These are phyloP conservation scores for Boletus eberwhitei DNA, from an alignment of 768 basidiomycete species.

Conservation along the genomic window DNA sequence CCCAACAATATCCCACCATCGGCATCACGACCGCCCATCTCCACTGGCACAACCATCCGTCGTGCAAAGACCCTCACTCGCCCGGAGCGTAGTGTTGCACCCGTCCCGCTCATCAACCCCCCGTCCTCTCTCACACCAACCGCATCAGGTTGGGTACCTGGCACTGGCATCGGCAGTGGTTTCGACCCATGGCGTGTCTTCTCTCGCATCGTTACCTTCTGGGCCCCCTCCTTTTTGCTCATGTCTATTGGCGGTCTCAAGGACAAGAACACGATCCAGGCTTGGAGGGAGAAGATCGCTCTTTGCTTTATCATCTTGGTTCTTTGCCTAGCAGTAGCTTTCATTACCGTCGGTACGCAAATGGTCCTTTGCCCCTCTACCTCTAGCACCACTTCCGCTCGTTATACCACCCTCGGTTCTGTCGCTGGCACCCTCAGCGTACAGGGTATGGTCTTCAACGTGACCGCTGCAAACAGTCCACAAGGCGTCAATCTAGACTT, in stretches of 20 bases:
- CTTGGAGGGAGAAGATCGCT: constrained; percentile 97
- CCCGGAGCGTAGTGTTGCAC: constrained; percentile 92
- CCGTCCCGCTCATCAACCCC: constrained; percentile 91
- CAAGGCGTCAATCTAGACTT: constrained; percentile 53
- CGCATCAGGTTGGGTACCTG: constrained; percentile 36
- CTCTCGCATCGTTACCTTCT: constrained; percentile 78
- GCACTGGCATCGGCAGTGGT: constrained; percentile 26
- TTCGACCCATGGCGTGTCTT: constrained; percentile 78
- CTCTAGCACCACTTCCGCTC: constrained; percentile 38
- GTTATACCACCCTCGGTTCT: constrained; percentile 55
- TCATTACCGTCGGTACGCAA: constrained; percentile 92
- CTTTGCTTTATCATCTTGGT: constrained; percentile 83
- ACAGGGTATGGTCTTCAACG: constrained; percentile 74
- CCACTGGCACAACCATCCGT: constrained; percentile 60
- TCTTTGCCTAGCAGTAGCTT: constrained; percentile 79
- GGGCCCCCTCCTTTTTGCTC: constrained; percentile 82
- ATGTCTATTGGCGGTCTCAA: constrained; percentile 73
- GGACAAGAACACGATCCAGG: constrained; percentile 75
- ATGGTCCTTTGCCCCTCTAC: constrained; percentile 81
- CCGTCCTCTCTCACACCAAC: constrained; percentile 43
- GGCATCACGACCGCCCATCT: constrained; percentile 42
- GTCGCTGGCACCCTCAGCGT: constrained; percentile 66
- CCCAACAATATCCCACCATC: constrained; percentile 47
- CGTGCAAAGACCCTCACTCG: constrained; percentile 95
- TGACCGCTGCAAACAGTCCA: constrained; percentile 48